Evolutionary conservation across 2,329 filamentous ascomycete species (phyloP).

Genomic region (Penicillium polonicum): DNA sequence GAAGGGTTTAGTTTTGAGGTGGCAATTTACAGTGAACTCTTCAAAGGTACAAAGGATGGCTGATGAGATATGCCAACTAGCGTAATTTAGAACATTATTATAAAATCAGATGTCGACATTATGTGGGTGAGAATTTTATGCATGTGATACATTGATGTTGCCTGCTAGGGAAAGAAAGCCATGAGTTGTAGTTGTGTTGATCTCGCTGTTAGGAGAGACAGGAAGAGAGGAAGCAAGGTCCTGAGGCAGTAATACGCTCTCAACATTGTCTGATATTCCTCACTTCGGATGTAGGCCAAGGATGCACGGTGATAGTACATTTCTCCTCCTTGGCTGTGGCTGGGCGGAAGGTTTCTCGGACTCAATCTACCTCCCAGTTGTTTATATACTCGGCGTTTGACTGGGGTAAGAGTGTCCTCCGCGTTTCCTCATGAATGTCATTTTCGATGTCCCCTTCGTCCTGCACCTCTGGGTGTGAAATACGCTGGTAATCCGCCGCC

Average conservation of each 20-base stretch:
- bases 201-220: too few relatives aligned
- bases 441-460: constrained; percentile 2
- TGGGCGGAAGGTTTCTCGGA: background rate
- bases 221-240: too few relatives aligned
- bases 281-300: background rate
- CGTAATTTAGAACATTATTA: too few relatives aligned
- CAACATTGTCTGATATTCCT: background rate
- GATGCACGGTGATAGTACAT: background rate
- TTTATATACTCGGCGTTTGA: constrained; percentile 3
- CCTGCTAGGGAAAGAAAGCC: too few relatives aligned
- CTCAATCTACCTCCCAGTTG: constrained; percentile 6
- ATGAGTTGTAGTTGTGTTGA: too few relatives aligned
- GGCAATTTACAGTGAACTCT: background rate
- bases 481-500: constrained; percentile 8
- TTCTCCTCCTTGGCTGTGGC: background rate
- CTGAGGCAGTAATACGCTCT: too few relatives aligned
- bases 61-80: too few relatives aligned
- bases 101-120: too few relatives aligned
- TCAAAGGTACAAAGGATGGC: too few relatives aligned
- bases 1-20: background rate
- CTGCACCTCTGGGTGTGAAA: constrained; percentile 8
- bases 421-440: background rate
- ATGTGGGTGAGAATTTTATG: too few relatives aligned
- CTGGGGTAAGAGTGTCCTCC: constrained; percentile 6
- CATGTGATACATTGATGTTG: too few relatives aligned